A percentile compares a stretch with the other conserved stretches of the same genome.
Evolutionary conservation across 2,329 filamentous ascomycete species (phyloP).

Genomic region (Colletotrichum acutatum): DNA sequence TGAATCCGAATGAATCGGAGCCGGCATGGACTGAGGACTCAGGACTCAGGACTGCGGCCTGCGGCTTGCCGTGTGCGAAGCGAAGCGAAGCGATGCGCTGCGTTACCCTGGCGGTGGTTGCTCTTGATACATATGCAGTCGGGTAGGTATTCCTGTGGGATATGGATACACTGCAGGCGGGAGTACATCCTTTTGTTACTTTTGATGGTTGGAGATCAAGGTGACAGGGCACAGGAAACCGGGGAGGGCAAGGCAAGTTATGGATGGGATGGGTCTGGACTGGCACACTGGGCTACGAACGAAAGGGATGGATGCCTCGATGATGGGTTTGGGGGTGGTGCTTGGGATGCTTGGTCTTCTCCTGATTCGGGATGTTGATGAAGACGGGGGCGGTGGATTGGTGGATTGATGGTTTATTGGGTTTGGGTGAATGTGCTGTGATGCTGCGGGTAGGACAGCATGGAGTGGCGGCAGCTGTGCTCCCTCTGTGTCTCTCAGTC

Average conservation of each 20-base stretch:
- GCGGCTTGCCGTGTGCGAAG: neutral
- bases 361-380: conserved; percentile 10
- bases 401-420: neutral
- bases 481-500: neutral
- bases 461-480: neutral
- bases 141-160: neutral
- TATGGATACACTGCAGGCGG: too few species aligned
- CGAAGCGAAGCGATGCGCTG: neutral
- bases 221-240: neutral
- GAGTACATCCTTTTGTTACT: too few species aligned
- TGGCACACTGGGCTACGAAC: neutral
- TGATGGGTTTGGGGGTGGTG: neutral
- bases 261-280: neutral
- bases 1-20: neutral
- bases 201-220: neutral
- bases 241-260: neutral
- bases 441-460: conserved; percentile 7
- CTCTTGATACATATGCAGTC: neutral
- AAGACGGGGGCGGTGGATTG: neutral
- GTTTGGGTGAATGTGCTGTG: neutral
- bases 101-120: neutral
- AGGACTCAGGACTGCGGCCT: neutral
- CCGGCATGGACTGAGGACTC: neutral
- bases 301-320: neutral
- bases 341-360: neutral